Percentiles rank a stretch among this genome's conserved stretches.
These are phyloP conservation scores for Bryum argenteum DNA, from an alignment of 225 moss, liverwort and hornwort species.

Conservation along the genomic window DNA sequence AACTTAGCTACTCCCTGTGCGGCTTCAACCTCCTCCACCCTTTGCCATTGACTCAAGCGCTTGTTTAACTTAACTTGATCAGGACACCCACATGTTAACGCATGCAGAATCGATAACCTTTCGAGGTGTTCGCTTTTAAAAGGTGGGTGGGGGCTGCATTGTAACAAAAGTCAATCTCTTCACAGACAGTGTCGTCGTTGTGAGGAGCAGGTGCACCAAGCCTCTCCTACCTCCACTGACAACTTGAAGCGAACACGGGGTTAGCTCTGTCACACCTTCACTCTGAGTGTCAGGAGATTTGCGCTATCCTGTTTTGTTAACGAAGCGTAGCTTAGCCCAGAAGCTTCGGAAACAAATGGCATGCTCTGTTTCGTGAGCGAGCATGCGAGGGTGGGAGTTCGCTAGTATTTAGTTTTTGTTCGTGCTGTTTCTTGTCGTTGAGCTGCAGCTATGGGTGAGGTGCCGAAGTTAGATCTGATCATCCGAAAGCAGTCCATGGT, in stretches of 20 bases:
- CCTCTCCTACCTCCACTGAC: conserved; percentile 8
- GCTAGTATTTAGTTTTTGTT: neutral
- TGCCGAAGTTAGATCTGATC: conserved; percentile 20
- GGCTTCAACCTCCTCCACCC: too few relatives aligned
- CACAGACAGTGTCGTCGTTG: neutral
- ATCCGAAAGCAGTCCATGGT: conserved; percentile 75
- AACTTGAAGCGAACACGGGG: neutral
- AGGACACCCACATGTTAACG: neutral
- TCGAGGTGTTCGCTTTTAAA: neutral
- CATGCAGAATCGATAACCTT: neutral
- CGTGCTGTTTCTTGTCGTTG: neutral
- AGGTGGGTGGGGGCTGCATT: conserved; percentile 15
- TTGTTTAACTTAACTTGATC: too few relatives aligned
- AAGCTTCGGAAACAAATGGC: neutral
- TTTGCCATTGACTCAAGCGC: too few relatives aligned
- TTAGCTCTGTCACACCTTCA: conserved; percentile 23
- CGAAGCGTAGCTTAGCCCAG: neutral
- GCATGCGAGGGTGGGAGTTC: neutral
- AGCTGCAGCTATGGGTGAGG: neutral
- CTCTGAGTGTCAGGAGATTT: neutral
- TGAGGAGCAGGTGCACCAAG: conserved; percentile 21
- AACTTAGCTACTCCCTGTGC: too few relatives aligned
- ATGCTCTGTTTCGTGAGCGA: neutral
- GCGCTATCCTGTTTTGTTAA: neutral
- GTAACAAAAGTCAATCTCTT: neutral